Evolutionary conservation across 2,329 filamentous ascomycete genomes (phyloP).

Genomic region (Aspergillus sp.): DNA sequence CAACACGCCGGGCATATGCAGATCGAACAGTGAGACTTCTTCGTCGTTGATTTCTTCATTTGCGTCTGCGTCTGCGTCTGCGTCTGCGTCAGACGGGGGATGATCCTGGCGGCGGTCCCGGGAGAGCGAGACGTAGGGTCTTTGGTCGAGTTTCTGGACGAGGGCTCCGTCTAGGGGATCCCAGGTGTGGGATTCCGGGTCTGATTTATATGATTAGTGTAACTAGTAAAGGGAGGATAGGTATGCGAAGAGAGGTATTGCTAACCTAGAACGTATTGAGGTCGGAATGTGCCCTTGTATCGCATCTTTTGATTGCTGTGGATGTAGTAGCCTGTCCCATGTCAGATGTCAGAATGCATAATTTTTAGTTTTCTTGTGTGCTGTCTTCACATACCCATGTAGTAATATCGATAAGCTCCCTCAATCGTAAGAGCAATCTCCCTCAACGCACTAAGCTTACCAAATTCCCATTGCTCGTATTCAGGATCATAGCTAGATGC

Average conservation of each 20-base stretch:
- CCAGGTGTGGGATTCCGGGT: constrained; percentile 41
- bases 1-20: constrained; percentile 41
- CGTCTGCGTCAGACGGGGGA: constrained; percentile 5
- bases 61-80: constrained; percentile 7
- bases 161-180: constrained; percentile 37
- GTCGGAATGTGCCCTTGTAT: constrained; percentile 42
- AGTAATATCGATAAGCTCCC: constrained; percentile 52
- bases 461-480: constrained; percentile 53
- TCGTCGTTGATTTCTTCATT: constrained; percentile 26
- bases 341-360: background rate
- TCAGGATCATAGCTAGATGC: constrained; percentile 48
- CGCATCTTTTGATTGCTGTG: constrained; percentile 48
- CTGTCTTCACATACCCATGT: constrained; percentile 46
- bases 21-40: constrained; percentile 38
- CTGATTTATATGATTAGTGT: constrained; percentile 16
- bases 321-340: constrained; percentile 51
- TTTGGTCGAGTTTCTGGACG: constrained; percentile 33
- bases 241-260: background rate
- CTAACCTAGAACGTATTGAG: constrained; percentile 43
- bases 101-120: constrained; percentile 23
- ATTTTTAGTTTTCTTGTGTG: background rate
- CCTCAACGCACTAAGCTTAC: constrained; percentile 54
- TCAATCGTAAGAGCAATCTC: constrained; percentile 52
- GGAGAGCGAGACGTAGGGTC: constrained; percentile 39
- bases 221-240: no score